A percentile compares a stretch with the other conserved stretches of the same genome.
Conservation (phyloP, 2,329 filamentous ascomycete genomes). For the Clonostachys chloroleuca region DNA sequence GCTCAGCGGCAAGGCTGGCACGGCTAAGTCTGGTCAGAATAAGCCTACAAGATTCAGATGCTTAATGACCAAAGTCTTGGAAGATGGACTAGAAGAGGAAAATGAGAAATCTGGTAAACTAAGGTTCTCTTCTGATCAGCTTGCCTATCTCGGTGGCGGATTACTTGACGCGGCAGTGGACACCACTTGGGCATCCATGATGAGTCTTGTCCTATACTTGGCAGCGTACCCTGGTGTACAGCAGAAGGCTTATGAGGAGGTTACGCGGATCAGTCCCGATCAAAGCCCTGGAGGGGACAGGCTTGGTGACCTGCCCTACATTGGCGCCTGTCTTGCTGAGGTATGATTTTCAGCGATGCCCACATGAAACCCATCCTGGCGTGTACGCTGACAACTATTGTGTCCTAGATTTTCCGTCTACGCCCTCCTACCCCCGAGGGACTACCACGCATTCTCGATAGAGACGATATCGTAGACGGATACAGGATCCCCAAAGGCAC, state of each 20-base stretch:
- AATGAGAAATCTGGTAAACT: neutral
- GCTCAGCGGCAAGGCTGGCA: neutral
- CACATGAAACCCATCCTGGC: neutral
- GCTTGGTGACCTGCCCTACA: conserved; percentile 3
- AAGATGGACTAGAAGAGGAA: neutral
- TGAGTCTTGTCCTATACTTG: neutral
- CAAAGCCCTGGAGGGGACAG: conserved; percentile 18
- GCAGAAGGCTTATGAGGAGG: conserved; percentile 15
- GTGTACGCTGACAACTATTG: neutral
- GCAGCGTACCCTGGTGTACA: conserved; percentile 9
- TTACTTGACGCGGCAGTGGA: neutral
- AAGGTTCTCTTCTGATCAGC: neutral
- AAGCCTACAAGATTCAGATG: neutral
- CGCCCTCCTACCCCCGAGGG: neutral
- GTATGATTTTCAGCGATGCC: neutral
- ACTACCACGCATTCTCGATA: neutral
- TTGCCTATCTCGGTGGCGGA: neutral
- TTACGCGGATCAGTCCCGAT: conserved; percentile 12
- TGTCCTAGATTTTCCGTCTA: neutral
- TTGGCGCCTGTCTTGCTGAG: neutral
- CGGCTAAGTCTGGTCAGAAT: too few relatives aligned
- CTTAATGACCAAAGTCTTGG: neutral
- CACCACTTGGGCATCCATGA: conserved; percentile 1
- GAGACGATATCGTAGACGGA: conserved; percentile 1
- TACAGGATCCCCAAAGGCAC: conserved; percentile 42